Conservation (phyloP, 371 early-diverging fungal species). For the Globomyces sp. region DNA sequence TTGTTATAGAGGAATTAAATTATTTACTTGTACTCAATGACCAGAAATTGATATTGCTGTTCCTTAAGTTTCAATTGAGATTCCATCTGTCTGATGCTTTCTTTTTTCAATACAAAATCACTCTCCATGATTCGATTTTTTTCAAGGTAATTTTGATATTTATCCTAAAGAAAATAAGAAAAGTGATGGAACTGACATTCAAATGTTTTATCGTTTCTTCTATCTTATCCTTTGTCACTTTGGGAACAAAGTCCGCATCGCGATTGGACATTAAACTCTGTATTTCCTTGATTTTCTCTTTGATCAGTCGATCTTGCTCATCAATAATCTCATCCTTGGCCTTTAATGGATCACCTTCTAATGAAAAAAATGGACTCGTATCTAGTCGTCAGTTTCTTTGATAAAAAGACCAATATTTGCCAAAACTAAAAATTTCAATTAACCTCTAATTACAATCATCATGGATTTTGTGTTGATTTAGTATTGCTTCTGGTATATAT, state of each 20-base stretch:
- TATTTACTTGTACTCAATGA: slow-evolving; percentile 34
- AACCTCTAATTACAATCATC: too few relatives aligned
- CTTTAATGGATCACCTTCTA: too few relatives aligned
- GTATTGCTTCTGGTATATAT: slow-evolving; percentile 31
- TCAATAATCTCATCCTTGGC: too few relatives aligned
- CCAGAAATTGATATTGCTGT: slow-evolving; percentile 42
- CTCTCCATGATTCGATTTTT: slow-evolving; percentile 22
- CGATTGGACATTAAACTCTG: slow-evolving; percentile 15
- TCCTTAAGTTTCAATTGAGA: slow-evolving; percentile 32
- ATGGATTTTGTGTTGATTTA: too few relatives aligned
- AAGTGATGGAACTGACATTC: background rate
- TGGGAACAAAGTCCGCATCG: slow-evolving; percentile 34
- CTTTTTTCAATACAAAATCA: slow-evolving; percentile 24
- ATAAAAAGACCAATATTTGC: too few relatives aligned
- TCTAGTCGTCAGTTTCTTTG: too few relatives aligned
- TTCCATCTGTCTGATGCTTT: slow-evolving; percentile 24
- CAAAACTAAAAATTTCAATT: too few relatives aligned
- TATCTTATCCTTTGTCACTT: slow-evolving; percentile 7
- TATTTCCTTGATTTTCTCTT: slow-evolving; percentile 27
- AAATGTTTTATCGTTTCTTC: slow-evolving; percentile 8
- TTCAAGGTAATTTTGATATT: background rate
- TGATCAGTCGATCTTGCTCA: slow-evolving; percentile 11
- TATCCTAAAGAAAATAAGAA: background rate
- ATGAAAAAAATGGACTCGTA: too few relatives aligned
- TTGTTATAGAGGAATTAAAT: too few relatives aligned